Conservation (phyloP, 306 rosid genomes). For the Rosa lucieae region DNA sequence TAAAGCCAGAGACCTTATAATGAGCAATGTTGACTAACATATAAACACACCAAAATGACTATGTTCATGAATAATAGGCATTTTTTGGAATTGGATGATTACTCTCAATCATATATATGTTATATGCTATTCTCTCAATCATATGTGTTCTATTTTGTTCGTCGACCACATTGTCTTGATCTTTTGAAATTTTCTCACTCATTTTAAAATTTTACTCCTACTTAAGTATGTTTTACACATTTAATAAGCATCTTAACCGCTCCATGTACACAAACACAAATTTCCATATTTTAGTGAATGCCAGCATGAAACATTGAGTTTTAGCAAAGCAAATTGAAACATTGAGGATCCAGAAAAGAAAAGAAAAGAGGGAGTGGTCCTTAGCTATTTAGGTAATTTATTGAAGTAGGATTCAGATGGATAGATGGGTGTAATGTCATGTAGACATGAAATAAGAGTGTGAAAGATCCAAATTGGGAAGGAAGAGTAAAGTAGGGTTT, state of each 20-base stretch:
- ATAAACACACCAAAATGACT: slow-evolving; percentile 43
- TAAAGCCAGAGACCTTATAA: slow-evolving; percentile 36
- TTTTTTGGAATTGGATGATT: not conserved
- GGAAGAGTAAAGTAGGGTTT: slow-evolving; percentile 19
- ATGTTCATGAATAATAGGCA: slow-evolving; percentile 18
- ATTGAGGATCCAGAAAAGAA: not conserved
- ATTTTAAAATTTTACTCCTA: no score
- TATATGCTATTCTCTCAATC: slow-evolving; percentile 10
- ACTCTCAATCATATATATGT: slow-evolving; percentile 21
- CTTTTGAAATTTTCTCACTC: not conserved
- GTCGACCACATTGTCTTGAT: not conserved
- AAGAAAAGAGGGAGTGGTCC: slow-evolving; percentile 7
- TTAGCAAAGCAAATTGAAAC: not conserved
- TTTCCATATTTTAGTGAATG: not conserved
- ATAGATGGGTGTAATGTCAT: not conserved
- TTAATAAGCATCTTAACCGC: not conserved
- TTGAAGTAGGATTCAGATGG: slow-evolving; percentile 4
- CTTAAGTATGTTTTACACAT: not conserved
- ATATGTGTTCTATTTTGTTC: not conserved
- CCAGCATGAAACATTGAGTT: not conserved
- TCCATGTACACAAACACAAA: not conserved
- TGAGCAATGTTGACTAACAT: slow-evolving; percentile 39
- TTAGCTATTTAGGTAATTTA: not conserved
- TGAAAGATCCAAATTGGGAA: slow-evolving; percentile 12
- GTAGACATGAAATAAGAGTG: slow-evolving; percentile 14